phyloP scores from a whole-genome alignment of 2,329 filamentous ascomycete genomes.

The Aureobasidium sp. region DNA sequence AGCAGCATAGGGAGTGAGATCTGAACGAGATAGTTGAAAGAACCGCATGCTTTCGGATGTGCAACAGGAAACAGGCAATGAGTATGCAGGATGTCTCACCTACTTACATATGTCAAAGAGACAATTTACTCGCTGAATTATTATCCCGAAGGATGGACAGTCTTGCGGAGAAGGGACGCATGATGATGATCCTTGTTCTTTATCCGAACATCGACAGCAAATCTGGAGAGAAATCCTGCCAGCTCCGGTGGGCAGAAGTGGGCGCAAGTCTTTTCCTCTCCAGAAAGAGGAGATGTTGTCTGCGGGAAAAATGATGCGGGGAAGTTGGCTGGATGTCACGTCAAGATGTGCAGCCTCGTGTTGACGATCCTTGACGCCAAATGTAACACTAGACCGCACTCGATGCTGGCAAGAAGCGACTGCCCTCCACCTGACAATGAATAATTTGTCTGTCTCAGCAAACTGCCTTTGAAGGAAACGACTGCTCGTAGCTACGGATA shows the following conservation, averaged over 20 bases:
- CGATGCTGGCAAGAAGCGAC: not conserved
- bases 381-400: not conserved
- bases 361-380: not conserved
- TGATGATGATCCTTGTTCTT: not conserved
- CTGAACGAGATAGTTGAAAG: not conserved
- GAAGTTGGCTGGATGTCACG: not conserved
- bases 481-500: not conserved
- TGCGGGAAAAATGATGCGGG: conserved; percentile 6
- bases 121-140: no score
- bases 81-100: not conserved
- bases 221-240: not conserved
- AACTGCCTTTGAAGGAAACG: not conserved
- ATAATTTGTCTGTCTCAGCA: not conserved
- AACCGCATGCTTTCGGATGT: not conserved
- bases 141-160: not conserved
- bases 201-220: not conserved
- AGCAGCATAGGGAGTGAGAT: not conserved
- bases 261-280: not conserved
- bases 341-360: not conserved
- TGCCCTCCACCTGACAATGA: not conserved
- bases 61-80: no score
- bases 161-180: not conserved
- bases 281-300: not conserved
- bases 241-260: not conserved
- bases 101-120: no score